A percentile compares a stretch with the other conserved stretches of the same genome.
phyloP scores from a whole-genome alignment of 2,329 filamentous ascomycete genomes.

The Blumeriella jaapii region DNA sequence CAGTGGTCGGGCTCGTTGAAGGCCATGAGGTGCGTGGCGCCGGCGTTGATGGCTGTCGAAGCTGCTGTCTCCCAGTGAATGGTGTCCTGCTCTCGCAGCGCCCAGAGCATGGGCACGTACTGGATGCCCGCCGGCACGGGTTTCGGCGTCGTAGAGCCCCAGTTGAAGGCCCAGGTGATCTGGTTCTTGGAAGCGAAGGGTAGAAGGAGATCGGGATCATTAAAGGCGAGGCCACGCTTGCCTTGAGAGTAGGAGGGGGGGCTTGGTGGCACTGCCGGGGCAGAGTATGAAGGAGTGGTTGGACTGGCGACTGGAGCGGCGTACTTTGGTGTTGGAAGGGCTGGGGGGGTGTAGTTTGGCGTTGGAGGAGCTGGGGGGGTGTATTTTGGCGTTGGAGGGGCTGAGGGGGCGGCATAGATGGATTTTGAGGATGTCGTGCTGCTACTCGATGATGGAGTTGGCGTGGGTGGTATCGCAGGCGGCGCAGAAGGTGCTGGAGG shows the following conservation, averaged over 20 bases:
- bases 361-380: constrained; percentile 4
- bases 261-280: not conserved
- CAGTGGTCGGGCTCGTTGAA: constrained; percentile 63
- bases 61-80: constrained; percentile 40
- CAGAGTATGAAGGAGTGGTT: too few relatives aligned
- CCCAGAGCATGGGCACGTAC: constrained; percentile 61
- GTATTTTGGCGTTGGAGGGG: constrained; percentile 2
- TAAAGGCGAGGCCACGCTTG: constrained; percentile 59
- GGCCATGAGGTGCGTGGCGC: constrained; percentile 46
- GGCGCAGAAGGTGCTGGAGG: too few relatives aligned
- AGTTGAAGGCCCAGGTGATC: constrained; percentile 58
- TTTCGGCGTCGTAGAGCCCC: constrained; percentile 37
- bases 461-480: too few relatives aligned
- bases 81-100: constrained; percentile 33
- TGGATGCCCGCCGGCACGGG: constrained; percentile 32
- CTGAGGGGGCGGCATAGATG: not conserved
- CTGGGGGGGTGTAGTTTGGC: constrained; percentile 1
- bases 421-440: not conserved
- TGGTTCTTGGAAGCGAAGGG: constrained; percentile 34
- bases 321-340: constrained; percentile 1
- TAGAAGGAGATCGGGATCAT: constrained; percentile 41
- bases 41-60: constrained; percentile 38
- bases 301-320: constrained; percentile 1
- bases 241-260: constrained; percentile 5
- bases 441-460: not conserved